Evolutionary conservation across 345 rosid genomes (phyloP).

Genomic region (Citrus maxima): DNA sequence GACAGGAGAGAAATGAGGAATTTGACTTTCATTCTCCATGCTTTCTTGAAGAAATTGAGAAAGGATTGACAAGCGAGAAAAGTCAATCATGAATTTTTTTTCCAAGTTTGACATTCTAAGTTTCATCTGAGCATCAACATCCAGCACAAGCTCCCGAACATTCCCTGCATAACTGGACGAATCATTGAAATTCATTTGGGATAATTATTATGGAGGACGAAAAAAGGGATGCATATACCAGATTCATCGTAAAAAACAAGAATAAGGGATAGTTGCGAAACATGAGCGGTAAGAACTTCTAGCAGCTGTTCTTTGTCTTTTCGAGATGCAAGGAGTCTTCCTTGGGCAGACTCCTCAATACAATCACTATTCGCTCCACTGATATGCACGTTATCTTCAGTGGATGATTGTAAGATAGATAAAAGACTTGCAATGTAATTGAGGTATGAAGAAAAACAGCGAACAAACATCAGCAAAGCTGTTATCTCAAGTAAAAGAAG

Average conservation of each 20-base stretch:
- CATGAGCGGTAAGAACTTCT: conserved; percentile 42
- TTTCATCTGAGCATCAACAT: conserved; percentile 52
- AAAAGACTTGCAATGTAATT: conserved; percentile 29
- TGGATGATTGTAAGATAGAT: conserved; percentile 31
- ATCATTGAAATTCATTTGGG: conserved; percentile 17
- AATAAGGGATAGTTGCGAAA: conserved; percentile 56
- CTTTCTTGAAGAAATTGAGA: conserved; percentile 52
- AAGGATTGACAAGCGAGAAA: conserved; percentile 58
- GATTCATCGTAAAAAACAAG: conserved; percentile 56
- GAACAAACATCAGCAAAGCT: conserved; percentile 47
- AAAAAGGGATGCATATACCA: conserved; percentile 43
- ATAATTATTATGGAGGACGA: conserved; percentile 11
- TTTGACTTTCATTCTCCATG: conserved; percentile 41
- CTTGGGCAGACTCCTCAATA: conserved; percentile 20
- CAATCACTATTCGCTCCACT: conserved; percentile 19
- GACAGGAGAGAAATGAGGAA: conserved; percentile 54
- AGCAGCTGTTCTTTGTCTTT: conserved; percentile 32
- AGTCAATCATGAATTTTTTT: conserved; percentile 51
- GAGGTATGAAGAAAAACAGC: conserved; percentile 42
- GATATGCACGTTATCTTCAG: conserved; percentile 20
- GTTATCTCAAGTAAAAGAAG: conserved; percentile 56
- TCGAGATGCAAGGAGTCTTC: conserved; percentile 23
- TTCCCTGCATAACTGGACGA: conserved; percentile 47
- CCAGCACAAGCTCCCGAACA: conserved; percentile 56
- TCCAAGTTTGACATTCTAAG: conserved; percentile 37